Percentiles rank a stretch among this genome's conserved stretches.
phyloP scores from a whole-genome alignment of 148 eudicot genomes.

The Limonium bicolor region DNA sequence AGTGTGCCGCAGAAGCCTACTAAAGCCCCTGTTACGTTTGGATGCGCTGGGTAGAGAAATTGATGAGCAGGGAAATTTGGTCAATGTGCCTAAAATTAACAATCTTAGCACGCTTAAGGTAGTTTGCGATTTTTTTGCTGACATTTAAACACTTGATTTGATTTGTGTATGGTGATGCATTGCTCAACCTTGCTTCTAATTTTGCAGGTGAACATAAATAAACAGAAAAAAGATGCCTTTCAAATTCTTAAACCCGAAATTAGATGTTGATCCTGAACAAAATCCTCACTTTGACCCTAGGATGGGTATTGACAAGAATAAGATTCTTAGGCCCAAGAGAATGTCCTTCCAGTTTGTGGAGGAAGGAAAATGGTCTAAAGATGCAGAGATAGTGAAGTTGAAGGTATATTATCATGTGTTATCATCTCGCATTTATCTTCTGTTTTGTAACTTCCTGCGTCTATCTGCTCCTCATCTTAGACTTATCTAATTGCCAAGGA shows the following conservation, averaged over 20 bases:
- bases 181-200: too few species aligned
- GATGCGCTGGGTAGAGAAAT: constrained; percentile 89
- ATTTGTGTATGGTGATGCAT: neutral
- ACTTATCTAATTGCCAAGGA: constrained; percentile 2
- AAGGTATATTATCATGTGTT: constrained; percentile 28
- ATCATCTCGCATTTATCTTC: too few species aligned
- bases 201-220: constrained; percentile 84
- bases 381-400: constrained; percentile 74
- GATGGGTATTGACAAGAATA: constrained; percentile 78
- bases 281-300: constrained; percentile 85
- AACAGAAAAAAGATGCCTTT: constrained; percentile 96
- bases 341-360: constrained; percentile 87
- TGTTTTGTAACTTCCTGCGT: neutral
- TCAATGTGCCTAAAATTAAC: constrained; percentile 56
- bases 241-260: constrained; percentile 85
- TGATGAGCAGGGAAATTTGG: constrained; percentile 92
- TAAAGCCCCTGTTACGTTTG: constrained; percentile 82
- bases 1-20: constrained; percentile 70
- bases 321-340: constrained; percentile 84
- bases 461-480: neutral
- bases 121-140: constrained; percentile 3
- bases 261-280: constrained; percentile 79
- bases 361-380: constrained; percentile 98
- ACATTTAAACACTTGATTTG: constrained; percentile 2
- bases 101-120: constrained; percentile 92